Percentiles rank a stretch among this genome's conserved stretches.
phyloP scores from a whole-genome alignment of 306 rosid species.

The Gynostemma pentaphyllum region DNA sequence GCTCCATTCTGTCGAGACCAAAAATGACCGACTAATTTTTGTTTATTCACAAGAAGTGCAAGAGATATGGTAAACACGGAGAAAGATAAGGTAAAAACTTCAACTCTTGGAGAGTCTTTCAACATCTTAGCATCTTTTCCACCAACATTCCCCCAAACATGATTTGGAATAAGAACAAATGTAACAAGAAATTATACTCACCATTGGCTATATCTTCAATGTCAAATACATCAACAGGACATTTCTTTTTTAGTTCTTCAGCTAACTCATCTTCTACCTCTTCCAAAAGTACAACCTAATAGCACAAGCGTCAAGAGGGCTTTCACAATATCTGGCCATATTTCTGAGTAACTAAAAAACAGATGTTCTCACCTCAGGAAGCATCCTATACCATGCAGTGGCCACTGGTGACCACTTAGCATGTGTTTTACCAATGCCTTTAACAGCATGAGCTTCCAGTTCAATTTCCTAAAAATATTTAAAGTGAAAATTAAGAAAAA shows the following conservation, averaged over 20 bases:
- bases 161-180: slow-evolving; percentile 2
- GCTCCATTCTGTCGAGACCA: neutral
- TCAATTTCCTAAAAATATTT: slow-evolving; percentile 65
- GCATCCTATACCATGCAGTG: slow-evolving; percentile 98
- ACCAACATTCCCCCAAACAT: neutral
- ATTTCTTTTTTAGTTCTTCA: slow-evolving; percentile 49
- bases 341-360: neutral
- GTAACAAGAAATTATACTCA: slow-evolving; percentile 16
- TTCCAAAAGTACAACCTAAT: slow-evolving; percentile 53
- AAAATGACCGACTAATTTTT: neutral
- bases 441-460: slow-evolving; percentile 93
- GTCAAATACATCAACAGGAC: slow-evolving; percentile 74
- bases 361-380: slow-evolving; percentile 28
- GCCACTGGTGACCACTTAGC: slow-evolving; percentile 98
- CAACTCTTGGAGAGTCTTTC: neutral
- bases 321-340: neutral
- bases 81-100: neutral
- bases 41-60: neutral
- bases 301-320: slow-evolving; percentile 3
- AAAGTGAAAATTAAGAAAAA: slow-evolving; percentile 4
- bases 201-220: slow-evolving; percentile 88
- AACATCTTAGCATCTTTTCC: neutral
- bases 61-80: neutral
- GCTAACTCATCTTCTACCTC: slow-evolving; percentile 55
- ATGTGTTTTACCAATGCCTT: slow-evolving; percentile 87